phyloP scores from a whole-genome alignment of 2,329 filamentous ascomycete genomes.

The Nemania sp. region DNA sequence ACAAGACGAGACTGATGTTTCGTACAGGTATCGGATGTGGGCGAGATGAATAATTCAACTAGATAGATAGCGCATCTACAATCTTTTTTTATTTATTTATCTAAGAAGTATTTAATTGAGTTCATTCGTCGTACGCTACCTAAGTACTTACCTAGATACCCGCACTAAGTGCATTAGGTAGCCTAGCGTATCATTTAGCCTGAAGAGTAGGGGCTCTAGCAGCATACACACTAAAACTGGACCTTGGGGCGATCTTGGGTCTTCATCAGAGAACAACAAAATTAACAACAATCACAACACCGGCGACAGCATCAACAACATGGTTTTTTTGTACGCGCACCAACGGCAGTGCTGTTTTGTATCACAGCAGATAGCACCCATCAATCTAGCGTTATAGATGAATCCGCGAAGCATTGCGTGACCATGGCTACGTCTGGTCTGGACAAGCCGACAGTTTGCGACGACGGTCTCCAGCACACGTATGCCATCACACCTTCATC shows the following conservation, averaged over 20 bases:
- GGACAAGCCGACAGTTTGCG: background rate
- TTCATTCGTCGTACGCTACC: no score
- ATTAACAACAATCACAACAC: no score
- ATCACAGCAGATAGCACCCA: no score
- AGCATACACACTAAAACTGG: no score
- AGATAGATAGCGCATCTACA: background rate
- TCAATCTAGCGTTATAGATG: background rate
- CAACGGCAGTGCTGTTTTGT: background rate
- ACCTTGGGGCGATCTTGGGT: background rate
- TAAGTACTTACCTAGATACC: no score
- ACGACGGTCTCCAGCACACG: background rate
- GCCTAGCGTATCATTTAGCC: background rate
- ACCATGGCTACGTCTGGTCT: background rate
- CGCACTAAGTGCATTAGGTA: no score
- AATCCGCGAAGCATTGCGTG: background rate
- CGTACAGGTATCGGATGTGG: no score
- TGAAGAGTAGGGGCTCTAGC: background rate
- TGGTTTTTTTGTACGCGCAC: background rate
- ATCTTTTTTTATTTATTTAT: background rate
- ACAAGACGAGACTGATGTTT: no score
- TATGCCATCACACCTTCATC: no score
- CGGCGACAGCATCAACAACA: background rate
- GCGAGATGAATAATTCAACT: background rate
- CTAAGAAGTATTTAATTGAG: background rate
- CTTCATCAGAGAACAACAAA: background rate